A percentile compares a stretch with the other conserved stretches of the same genome.
Conservation (phyloP, 1,284 basidiomycete species). For the Austroboletus niveus region DNA sequence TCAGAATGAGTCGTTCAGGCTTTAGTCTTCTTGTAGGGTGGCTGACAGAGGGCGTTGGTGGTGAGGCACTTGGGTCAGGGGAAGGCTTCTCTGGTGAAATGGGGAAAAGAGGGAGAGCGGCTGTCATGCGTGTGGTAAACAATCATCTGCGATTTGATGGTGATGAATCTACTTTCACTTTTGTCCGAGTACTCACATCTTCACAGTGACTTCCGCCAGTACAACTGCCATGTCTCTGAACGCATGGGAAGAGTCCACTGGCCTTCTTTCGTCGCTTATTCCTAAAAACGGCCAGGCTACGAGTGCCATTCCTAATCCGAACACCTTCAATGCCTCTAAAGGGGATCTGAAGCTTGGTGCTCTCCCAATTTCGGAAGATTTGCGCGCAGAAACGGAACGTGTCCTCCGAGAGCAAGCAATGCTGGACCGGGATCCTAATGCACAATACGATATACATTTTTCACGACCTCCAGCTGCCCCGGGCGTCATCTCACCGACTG, state of each 20-base stretch:
- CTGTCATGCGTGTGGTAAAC: constrained; percentile 92
- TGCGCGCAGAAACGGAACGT: constrained; percentile 77
- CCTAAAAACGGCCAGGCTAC: constrained; percentile 48
- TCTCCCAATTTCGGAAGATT: constrained; percentile 72
- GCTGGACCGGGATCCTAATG: constrained; percentile 63
- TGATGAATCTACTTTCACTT: constrained; percentile 35
- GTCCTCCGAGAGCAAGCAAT: constrained; percentile 69
- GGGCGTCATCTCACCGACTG: constrained; percentile 62
- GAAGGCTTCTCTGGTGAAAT: constrained; percentile 82
- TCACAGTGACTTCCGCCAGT: constrained; percentile 66
- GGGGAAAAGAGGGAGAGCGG: constrained; percentile 74
- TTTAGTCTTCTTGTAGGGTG: constrained; percentile 93
- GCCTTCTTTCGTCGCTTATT: constrained; percentile 74
- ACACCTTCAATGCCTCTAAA: constrained; percentile 71
- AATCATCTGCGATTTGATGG: constrained; percentile 91
- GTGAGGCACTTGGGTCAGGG: constrained; percentile 79
- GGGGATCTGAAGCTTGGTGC: constrained; percentile 84
- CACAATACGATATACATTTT: constrained; percentile 61
- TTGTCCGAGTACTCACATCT: constrained; percentile 24
- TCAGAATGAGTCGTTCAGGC: constrained; percentile 90
- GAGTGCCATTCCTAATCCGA: constrained; percentile 46
- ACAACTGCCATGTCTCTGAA: constrained; percentile 59
- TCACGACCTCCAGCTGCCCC: constrained; percentile 45
- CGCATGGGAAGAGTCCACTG: constrained; percentile 81
- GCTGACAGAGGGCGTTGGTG: constrained; percentile 90